phyloP scores from a whole-genome alignment of 768 basidiomycete species.

The Serendipita vermifera region DNA sequence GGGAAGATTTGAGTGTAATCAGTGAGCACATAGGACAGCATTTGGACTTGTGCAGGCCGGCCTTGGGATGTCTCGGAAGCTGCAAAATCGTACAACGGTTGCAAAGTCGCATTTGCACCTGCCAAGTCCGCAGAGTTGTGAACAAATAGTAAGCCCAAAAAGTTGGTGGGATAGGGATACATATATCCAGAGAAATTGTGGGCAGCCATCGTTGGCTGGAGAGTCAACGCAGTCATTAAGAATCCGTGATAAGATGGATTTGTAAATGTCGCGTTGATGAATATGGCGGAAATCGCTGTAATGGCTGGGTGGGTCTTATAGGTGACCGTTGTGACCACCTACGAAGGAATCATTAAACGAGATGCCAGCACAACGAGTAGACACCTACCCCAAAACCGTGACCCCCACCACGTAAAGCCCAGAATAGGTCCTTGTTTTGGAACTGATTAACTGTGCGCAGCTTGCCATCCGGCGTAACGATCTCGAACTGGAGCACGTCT shows the following conservation, averaged over 20 bases:
- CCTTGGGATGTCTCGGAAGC: not conserved
- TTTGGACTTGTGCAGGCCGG: not conserved
- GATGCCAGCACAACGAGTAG: not conserved
- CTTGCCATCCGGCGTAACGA: slow-evolving; percentile 13
- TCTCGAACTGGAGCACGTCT: slow-evolving; percentile 11
- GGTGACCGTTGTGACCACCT: slow-evolving; percentile 5
- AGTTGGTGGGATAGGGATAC: not conserved
- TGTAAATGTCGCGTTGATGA: not conserved
- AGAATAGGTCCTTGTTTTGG: slow-evolving; percentile 12
- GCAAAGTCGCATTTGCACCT: not conserved
- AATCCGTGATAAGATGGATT: not conserved
- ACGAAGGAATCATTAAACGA: not conserved
- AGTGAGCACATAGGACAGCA: not conserved
- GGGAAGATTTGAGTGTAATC: not conserved
- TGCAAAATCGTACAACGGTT: not conserved
- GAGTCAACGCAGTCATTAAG: not conserved
- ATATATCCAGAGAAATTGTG: not conserved
- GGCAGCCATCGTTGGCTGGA: not conserved
- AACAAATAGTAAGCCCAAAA: not conserved
- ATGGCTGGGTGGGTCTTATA: slow-evolving; percentile 7
- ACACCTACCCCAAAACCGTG: slow-evolving; percentile 6
- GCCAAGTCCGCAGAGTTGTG: not conserved
- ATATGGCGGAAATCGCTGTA: not conserved
- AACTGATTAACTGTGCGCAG: slow-evolving; percentile 1
- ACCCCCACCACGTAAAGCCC: slow-evolving; percentile 14